Evolutionary conservation across 495 filamentous ascomycete genomes (phyloP).

Genomic region (Penicillium odoratum): DNA sequence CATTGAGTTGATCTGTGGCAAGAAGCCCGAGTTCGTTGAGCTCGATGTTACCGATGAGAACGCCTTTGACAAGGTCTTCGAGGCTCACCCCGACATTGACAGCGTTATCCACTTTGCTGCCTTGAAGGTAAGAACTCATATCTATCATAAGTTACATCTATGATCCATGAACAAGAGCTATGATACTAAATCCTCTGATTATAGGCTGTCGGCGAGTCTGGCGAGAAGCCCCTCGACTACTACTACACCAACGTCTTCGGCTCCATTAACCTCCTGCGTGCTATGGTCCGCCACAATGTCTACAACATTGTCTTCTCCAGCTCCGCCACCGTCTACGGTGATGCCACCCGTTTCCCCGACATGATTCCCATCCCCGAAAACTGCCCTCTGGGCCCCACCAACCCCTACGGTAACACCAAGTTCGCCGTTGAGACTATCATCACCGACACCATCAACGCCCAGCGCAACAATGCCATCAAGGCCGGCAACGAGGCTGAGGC

Average conservation of each 20-base stretch:
- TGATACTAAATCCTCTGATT: constrained; percentile 8
- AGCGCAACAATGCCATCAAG: constrained; percentile 81
- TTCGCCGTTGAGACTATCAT: constrained; percentile 87
- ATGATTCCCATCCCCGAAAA: constrained; percentile 99
- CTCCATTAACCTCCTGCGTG: constrained; percentile 80
- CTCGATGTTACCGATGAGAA: constrained; percentile 84
- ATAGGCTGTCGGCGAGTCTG: constrained; percentile 93
- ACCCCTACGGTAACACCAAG: constrained; percentile 97
- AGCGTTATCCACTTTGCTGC: constrained; percentile 98
- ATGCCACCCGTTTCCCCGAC: constrained; percentile 91
- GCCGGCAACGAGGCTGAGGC: constrained; percentile 64
- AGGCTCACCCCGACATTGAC: constrained; percentile 87
- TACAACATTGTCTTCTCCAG: constrained; percentile 97
- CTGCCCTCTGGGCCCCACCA: constrained; percentile 94
- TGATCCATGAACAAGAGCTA: neutral
- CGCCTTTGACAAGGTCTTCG: constrained; percentile 83
- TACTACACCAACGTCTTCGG: constrained; percentile 96
- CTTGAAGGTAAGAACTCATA: constrained; percentile 69
- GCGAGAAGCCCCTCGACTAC: constrained; percentile 95
- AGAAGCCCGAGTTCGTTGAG: constrained; percentile 81
- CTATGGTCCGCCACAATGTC: constrained; percentile 87
- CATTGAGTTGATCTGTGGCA: constrained; percentile 90
- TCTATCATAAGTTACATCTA: neutral
- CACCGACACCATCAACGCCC: constrained; percentile 82
- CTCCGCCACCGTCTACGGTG: constrained; percentile 95